phyloP scores from a whole-genome alignment of 768 basidiomycete genomes.

The Botryobasidium botryosum region DNA sequence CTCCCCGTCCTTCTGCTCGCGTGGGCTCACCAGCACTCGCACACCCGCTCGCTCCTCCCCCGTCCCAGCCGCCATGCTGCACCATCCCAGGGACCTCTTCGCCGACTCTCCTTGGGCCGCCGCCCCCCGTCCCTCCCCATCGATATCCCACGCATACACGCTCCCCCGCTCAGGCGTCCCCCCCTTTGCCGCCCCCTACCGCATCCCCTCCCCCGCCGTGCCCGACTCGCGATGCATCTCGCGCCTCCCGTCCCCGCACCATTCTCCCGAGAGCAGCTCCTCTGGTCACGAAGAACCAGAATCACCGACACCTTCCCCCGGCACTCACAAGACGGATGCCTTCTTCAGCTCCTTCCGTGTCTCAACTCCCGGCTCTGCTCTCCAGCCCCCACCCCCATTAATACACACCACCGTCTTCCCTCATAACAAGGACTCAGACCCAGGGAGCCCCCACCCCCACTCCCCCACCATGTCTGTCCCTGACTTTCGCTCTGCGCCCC shows the following conservation, averaged over 20 bases:
- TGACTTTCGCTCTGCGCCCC: not conserved
- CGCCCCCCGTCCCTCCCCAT: no score
- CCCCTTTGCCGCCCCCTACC: no score
- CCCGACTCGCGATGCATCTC: slow-evolving; percentile 1
- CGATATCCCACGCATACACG: no score
- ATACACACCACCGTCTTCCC: not conserved
- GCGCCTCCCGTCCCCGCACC: not conserved
- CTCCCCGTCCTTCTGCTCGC: no score
- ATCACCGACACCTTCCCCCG: not conserved
- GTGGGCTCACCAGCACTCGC: no score
- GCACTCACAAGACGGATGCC: not conserved
- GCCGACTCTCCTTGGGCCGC: no score
- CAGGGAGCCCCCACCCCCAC: not conserved
- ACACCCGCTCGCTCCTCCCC: no score
- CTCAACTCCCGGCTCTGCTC: not conserved
- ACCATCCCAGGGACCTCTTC: no score
- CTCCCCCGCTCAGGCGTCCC: no score
- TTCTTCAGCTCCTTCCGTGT: slow-evolving; percentile 1
- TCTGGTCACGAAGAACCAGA: not conserved
- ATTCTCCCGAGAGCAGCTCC: not conserved
- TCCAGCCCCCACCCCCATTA: not conserved
- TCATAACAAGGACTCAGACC: not conserved
- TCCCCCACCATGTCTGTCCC: not conserved
- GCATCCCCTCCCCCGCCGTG: not conserved
- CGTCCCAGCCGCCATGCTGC: no score